Base-by-base conservation (phyloP, 805 yeast species). In the Saccharomycopsis sp. region DNA sequence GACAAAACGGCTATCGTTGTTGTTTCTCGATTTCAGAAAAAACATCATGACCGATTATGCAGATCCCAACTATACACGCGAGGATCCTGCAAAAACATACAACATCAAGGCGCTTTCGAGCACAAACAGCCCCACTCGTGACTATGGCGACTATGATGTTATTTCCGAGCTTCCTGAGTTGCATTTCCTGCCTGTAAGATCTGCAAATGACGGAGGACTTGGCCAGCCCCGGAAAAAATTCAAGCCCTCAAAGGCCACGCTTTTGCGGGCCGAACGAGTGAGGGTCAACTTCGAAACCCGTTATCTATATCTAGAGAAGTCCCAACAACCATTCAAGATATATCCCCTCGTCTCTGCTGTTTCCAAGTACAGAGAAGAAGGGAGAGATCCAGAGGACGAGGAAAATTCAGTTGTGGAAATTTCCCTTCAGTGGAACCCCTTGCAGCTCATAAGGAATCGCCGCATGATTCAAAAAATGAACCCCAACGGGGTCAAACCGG, bases 1-100 rank as follows among this genome's bases (percentile, higher is more conserved):
- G 21, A 55, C 61, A 3, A 58, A 50, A 1, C 50, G 55, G 24
- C 54, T 60, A 8, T 52, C 61, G 15, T 18, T 18, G n/a, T 41
- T 52, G 14, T 15, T 55, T 16, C 37, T 60, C 12, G 54, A 57
- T 20, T 9, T 54, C 1, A 29, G 63, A 20, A 60, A 55, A 23
- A 34, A 53, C 5, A 21, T 57, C 24, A 55, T 57, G 54, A 23
- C 58, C 15, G 61, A 57, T 53, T 60, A 54, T 53, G 63, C 63
- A 18, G 58, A 60, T 21, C 63, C 63, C 3, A 57, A 50, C 37
- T 57, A 57, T 34, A 57, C 29, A 12, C 23, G 48, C 7, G 40
- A 21, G 14, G 61, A 55, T 37, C 63, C 61, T 3, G 46, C 52
- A 2, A 56, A 55, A 37, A 60, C 63, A 21, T 58, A 57, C 37